Evolutionary conservation across 2,329 filamentous ascomycete species (phyloP).

Genomic region (Sclerotinia spermophila): DNA sequence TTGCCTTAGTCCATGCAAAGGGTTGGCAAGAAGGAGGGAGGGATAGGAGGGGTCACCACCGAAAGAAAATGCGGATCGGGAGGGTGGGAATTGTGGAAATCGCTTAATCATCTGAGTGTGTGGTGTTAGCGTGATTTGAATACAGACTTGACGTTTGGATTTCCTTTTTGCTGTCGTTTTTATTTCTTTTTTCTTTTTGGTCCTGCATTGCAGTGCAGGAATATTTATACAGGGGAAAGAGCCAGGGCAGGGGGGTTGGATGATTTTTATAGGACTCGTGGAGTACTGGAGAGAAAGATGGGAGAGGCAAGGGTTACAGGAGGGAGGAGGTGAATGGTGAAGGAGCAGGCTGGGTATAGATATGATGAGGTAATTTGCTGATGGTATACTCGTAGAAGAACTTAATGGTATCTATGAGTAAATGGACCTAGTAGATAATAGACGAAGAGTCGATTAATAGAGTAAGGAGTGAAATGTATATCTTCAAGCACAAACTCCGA

Average conservation of each 20-base stretch:
- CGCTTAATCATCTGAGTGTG: constrained; percentile 11
- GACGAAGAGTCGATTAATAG: not conserved
- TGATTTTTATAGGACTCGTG: not conserved
- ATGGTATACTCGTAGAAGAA: not conserved
- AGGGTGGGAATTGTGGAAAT: not conserved
- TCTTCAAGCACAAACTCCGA: not conserved
- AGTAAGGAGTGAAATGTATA: not conserved
- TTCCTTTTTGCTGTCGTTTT: too few species aligned
- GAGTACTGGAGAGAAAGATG: constrained; percentile 6
- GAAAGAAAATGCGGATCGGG: not conserved
- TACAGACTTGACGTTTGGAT: constrained; percentile 6
- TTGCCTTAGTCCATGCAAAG: constrained; percentile 5
- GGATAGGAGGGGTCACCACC: constrained; percentile 1
- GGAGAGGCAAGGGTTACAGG: constrained; percentile 2
- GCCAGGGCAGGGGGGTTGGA: not conserved
- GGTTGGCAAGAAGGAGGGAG: not conserved
- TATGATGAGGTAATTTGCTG: not conserved
- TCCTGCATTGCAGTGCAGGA: constrained; percentile 1
- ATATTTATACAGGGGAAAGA: not conserved
- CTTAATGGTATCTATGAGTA: too few species aligned
- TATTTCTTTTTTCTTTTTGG: not conserved
- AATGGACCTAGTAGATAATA: not conserved
- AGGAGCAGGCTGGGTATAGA: not conserved
- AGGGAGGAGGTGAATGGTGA: not conserved
- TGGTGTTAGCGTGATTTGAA: not conserved